Base-by-base conservation (phyloP, 1,139 yeast species). In the Spencermartinsiella ligniputridi region DNA sequence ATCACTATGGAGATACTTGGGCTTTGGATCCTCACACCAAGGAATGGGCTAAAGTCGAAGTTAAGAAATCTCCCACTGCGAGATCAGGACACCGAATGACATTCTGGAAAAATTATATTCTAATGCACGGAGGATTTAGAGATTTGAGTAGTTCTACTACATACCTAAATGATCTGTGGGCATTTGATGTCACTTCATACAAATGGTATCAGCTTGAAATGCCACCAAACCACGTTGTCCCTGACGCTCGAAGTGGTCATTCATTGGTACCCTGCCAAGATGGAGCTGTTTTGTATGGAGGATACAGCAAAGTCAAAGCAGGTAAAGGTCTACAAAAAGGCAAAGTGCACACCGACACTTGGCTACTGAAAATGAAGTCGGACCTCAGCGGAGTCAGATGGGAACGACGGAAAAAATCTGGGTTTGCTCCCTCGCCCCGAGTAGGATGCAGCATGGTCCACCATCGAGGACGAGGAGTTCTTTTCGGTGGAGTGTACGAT, bases 1-100 rank as follows among this genome's bases (percentile, higher is more conserved):
- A 92, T 64, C 98, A 92, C 65, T 92, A 88, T 63, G 94, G 96
- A 16, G 98, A 92, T 60, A 84, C 96, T 2, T 92, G 97, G 97
- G 73, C 90, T 43, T 69, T 92, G 49, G 97, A 92, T 58, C 78
- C 90, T 1, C 80, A 77, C 25, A 72, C 83, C 13, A 88, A 86
- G 57, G 96, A 89, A 65, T 92, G 97, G 97, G 74, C 86, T 19
- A 89, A 89, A 60, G 69, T 89, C 5, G 97, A 92, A 46, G 70
- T 71, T 40, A 84, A 82, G 53, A 76, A 73, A 49, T 81, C 84
- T 0, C 98, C 98, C 1, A 71, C 82, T 21, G 86, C 96, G 0
- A 72, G 98, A 52, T 88, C 96, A 0, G 98, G 98, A 24, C 96
- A 90, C 60, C 73, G 97, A 53, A 75, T 92, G 76, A 76, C 94